Conservation (phyloP, 192 early-diverging fungal species). For the Entomortierella chlamydospora region DNA sequence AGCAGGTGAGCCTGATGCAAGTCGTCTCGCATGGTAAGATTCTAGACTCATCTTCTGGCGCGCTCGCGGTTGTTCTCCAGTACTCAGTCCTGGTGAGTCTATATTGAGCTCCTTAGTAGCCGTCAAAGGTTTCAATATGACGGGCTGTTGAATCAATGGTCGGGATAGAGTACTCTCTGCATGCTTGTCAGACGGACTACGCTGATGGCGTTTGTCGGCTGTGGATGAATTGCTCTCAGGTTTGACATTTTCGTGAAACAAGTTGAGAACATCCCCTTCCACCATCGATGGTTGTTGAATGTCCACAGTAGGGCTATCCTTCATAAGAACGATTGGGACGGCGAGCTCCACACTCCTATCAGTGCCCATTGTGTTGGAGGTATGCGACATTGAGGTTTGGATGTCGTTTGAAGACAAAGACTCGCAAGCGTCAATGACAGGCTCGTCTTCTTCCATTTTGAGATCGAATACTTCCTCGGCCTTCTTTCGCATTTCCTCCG, state of each 20-base stretch:
- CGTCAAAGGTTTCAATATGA: background rate
- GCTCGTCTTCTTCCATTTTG: conserved; percentile 46
- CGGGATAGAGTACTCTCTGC: background rate
- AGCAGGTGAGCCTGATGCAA: conserved; percentile 17
- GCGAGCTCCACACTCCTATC: too few relatives aligned
- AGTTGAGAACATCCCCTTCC: conserved; percentile 40
- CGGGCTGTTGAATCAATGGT: conserved; percentile 7
- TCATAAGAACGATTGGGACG: too few relatives aligned
- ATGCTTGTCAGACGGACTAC: background rate
- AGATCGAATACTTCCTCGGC: conserved; percentile 54
- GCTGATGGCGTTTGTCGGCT: background rate
- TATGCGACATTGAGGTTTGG: background rate
- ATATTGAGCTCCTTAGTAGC: background rate
- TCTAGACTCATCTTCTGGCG: conserved; percentile 31
- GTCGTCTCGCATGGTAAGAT: conserved; percentile 27
- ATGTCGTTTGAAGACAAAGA: background rate
- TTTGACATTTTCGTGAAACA: conserved; percentile 43
- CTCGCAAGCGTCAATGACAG: background rate
- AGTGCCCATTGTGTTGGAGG: background rate
- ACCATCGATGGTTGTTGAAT: conserved; percentile 25
- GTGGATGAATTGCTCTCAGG: conserved; percentile 9
- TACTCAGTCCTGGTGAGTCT: background rate
- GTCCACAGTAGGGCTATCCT: background rate
- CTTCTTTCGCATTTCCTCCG: conserved; percentile 50
- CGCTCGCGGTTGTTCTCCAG: background rate